Evolutionary conservation across 306 rosid genomes (phyloP), one percentile per base, ranked within the genome.

Genomic region (Canavalia ensiformis): DNA sequence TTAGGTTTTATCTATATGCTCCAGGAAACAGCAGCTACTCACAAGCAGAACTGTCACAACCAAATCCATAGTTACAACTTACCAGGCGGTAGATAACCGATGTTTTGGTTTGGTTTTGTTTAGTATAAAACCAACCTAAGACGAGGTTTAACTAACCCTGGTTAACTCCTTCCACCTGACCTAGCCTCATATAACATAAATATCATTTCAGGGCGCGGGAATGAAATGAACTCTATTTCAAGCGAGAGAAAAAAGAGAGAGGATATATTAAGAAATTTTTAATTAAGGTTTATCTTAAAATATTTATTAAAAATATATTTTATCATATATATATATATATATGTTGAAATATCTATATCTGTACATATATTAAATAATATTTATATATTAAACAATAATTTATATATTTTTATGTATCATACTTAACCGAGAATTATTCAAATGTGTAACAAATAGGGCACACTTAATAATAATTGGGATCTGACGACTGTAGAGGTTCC

Each of bases 401-500:
- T 31, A 59, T 8, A 60, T 8, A 33, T 12, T 12, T 4, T 5
- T 4, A 63, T 6, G 37, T 13, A 64, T 12, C 2, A 7, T 18
- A 2, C 1, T 4, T 8, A 67, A 9, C 18, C n/a, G 5, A 42
- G n/a, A 44, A 4, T 9, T 34, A 67, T 67, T 44, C 3, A 84
- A 57, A 63, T 54, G 4, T 37, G 4, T 37, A 37, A 37, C 3
- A 37, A 37, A 55, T 44, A 44, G 6, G 4, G 41, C 41, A 37
- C 41, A 37, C 41, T 37, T 37, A 42, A 64, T 52, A 78, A 82
- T 62, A 55, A 74, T 34, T 75, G 81, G 54, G 68, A 34, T 18
- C 28, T 63, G 80, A 87, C 86, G 86, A 73, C 77, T 79, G 67
- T 55, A 56, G 35, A 81, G 88, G 85, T 84, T 92, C 92, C 86